Evolutionary conservation across 2,329 filamentous ascomycete genomes (phyloP).

Genomic region (Aspergillus sergii): DNA sequence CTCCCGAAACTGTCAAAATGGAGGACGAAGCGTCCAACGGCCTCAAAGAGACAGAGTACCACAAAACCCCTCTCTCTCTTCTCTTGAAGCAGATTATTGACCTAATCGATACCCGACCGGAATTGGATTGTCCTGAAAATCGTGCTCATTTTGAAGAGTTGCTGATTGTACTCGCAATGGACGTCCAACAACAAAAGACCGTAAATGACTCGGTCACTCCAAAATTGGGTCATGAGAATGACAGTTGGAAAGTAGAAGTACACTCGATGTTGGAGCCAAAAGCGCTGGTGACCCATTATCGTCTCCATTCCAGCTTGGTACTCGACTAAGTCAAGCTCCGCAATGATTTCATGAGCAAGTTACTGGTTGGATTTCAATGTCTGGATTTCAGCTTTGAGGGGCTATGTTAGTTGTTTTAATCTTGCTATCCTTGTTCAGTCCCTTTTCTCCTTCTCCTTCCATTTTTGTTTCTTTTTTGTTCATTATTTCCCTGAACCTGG

Average conservation of each 20-base stretch:
- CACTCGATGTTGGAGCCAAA: background rate
- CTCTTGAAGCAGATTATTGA: constrained; percentile 18
- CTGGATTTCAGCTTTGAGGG: background rate
- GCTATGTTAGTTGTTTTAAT: background rate
- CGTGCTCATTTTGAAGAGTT: constrained; percentile 20
- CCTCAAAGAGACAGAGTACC: constrained; percentile 11
- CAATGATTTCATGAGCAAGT: background rate
- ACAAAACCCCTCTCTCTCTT: constrained; percentile 16
- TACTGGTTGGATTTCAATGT: background rate
- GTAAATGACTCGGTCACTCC: background rate
- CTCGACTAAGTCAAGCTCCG: constrained; percentile 10
- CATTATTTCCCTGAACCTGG: background rate
- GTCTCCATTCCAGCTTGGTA: constrained; percentile 14
- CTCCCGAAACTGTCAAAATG: constrained; percentile 13
- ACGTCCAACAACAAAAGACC: constrained; percentile 3
- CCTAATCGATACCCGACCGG: constrained; percentile 17
- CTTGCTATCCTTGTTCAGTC: background rate
- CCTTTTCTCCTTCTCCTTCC: background rate
- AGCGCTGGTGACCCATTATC: background rate
- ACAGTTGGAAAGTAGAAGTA: constrained; percentile 11
- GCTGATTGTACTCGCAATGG: constrained; percentile 16
- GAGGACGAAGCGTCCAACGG: constrained; percentile 6
- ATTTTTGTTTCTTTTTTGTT: background rate
- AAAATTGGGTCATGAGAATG: constrained; percentile 5
- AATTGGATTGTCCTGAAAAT: constrained; percentile 23